A percentile compares a stretch with the other conserved stretches of the same genome.
phyloP scores from a whole-genome alignment of 306 rosid species.

The Sicyos baderoa region DNA sequence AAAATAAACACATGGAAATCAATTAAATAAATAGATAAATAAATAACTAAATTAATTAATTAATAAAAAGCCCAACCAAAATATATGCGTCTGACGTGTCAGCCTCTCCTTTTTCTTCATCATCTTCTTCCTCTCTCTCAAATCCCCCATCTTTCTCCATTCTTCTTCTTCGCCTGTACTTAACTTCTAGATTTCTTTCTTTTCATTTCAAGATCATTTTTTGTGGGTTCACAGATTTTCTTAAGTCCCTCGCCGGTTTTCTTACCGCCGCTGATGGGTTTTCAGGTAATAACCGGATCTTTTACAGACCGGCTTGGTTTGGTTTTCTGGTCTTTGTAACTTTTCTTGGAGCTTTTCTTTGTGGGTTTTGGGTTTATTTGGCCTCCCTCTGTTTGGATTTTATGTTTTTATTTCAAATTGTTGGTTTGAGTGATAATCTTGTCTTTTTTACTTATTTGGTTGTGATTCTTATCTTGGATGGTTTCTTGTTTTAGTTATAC shows the following conservation, averaged over 20 bases:
- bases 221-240: neutral
- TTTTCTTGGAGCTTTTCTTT: neutral
- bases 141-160: conserved; percentile 21
- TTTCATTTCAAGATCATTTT: neutral
- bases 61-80: conserved; percentile 16
- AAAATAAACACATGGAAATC: no score
- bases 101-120: conserved; percentile 3
- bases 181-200: conserved; percentile 2
- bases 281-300: conserved; percentile 12
- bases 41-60: no score
- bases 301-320: neutral
- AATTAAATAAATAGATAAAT: no score
- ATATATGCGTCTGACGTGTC: conserved; percentile 40
- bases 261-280: neutral
- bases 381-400: neutral
- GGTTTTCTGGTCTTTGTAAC: no score
- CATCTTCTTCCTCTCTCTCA: neutral
- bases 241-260: neutral
- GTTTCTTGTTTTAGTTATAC: neutral
- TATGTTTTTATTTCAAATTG: neutral
- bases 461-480: neutral
- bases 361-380: neutral
- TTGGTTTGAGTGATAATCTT: neutral
- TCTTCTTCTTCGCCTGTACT: conserved; percentile 9
- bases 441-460: neutral